Evolutionary conservation across 2,329 filamentous ascomycete genomes (phyloP).

Genomic region (Sarocladium kiliense): DNA sequence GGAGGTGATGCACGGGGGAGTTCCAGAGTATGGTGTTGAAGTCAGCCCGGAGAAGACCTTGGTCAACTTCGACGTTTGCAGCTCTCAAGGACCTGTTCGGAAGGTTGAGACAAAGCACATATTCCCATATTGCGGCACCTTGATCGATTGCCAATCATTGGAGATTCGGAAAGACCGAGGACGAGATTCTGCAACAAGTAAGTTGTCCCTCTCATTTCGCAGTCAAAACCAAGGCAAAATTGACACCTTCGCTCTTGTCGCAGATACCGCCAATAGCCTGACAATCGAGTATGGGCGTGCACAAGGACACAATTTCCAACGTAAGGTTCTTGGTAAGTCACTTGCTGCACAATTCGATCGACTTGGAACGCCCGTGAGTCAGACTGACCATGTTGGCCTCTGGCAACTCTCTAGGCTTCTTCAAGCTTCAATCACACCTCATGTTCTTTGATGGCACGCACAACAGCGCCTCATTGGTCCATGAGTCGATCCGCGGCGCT

Average conservation of each 20-base stretch:
- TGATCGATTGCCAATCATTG: conserved; percentile 70
- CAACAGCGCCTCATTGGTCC: conserved; percentile 65
- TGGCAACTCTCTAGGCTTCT: conserved; percentile 41
- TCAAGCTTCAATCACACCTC: conserved; percentile 79
- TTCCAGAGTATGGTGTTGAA: conserved; percentile 73
- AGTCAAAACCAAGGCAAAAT: not conserved
- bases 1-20: conserved; percentile 70
- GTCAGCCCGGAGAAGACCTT: conserved; percentile 77
- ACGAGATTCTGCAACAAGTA: conserved; percentile 19
- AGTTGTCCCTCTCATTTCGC: not conserved
- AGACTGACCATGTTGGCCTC: not conserved
- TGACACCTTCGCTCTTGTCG: not conserved
- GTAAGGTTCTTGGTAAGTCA: conserved; percentile 65
- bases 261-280: conserved; percentile 59
- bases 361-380: not conserved
- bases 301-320: conserved; percentile 73
- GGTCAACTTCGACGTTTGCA: conserved; percentile 68
- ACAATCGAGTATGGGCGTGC: conserved; percentile 71
- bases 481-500: conserved; percentile 68
- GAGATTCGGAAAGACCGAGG: conserved; percentile 67
- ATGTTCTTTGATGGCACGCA: conserved; percentile 79
- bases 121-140: conserved; percentile 89
- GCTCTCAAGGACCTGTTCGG: conserved; percentile 33
- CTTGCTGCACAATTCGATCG: not conserved
- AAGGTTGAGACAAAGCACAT: conserved; percentile 31